Percentiles rank a stretch among this genome's conserved stretches.
These are phyloP conservation scores for Scolecobasidium constrictum DNA, from an alignment of 2,329 filamentous ascomycete species.

Conservation along the genomic window DNA sequence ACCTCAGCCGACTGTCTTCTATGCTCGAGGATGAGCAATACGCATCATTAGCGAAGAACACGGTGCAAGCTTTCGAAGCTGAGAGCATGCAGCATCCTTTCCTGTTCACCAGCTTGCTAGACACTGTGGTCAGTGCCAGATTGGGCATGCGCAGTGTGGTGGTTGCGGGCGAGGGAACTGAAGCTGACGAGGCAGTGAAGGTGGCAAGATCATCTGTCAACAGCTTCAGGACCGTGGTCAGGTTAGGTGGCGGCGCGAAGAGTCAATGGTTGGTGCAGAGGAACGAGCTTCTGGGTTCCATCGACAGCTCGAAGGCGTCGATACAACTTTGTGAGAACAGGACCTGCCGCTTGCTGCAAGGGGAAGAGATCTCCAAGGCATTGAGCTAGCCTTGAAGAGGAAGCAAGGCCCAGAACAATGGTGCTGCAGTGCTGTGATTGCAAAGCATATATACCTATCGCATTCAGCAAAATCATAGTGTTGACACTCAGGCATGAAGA, in stretches of 20 bases:
- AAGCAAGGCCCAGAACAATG: too few relatives aligned
- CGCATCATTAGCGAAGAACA: constrained; percentile 55
- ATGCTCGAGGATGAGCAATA: constrained; percentile 58
- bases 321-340: constrained; percentile 37
- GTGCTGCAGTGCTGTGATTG: too few relatives aligned
- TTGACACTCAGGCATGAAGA: too few relatives aligned
- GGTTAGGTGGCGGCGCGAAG: constrained; percentile 22
- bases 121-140: constrained; percentile 61
- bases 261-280: constrained; percentile 40
- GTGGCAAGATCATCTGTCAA: constrained; percentile 26
- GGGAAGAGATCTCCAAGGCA: background rate
- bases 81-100: constrained; percentile 91
- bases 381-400: background rate
- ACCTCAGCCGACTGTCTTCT: constrained; percentile 69
- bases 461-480: too few relatives aligned
- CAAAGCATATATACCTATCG: too few relatives aligned
- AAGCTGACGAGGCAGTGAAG: constrained; percentile 29
- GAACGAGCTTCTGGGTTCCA: constrained; percentile 34
- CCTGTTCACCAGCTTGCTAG: constrained; percentile 74
- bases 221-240: constrained; percentile 24
- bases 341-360: constrained; percentile 13
- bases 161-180: constrained; percentile 38
- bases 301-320: constrained; percentile 29
- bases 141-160: constrained; percentile 56
- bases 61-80: constrained; percentile 75